These are phyloP conservation scores for Scenedesmus sp. DNA, from an alignment of 163 green algal genomes.

Conservation along the genomic window DNA sequence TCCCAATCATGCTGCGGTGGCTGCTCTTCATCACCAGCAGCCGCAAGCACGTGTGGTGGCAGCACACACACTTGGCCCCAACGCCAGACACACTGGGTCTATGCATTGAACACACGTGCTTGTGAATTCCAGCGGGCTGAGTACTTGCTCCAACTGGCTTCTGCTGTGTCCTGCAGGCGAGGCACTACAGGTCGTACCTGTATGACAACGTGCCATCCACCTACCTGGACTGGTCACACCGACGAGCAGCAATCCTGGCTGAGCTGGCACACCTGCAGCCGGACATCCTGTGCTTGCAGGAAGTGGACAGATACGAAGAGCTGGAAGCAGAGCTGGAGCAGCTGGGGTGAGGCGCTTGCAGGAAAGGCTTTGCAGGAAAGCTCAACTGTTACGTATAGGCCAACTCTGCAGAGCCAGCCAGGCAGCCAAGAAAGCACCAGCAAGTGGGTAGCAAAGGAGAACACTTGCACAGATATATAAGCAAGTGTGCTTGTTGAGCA, in stretches of 20 bases:
- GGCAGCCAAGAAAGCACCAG: neutral
- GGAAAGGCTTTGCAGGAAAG: neutral
- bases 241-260: constrained; percentile 63
- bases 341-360: constrained; percentile 60
- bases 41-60: neutral
- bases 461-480: neutral
- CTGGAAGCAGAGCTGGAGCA: constrained; percentile 60
- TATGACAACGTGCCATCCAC: constrained; percentile 72
- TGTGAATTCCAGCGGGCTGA: too few species aligned
- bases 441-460: neutral
- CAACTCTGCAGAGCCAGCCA: neutral
- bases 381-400: neutral
- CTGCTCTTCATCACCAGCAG: neutral
- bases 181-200: constrained; percentile 64
- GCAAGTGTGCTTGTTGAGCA: neutral
- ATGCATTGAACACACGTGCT: too few species aligned
- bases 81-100: too few species aligned
- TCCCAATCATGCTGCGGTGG: neutral
- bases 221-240: constrained; percentile 71
- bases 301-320: constrained; percentile 77
- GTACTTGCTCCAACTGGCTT: too few species aligned
- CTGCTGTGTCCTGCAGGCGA: constrained; percentile 49
- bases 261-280: constrained; percentile 72
- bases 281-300: constrained; percentile 83
- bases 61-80: neutral